Evolutionary conservation across 1,284 basidiomycete genomes (phyloP), one percentile per base, ranked within the genome.

Genomic region (Sporisorium scitamineum): DNA sequence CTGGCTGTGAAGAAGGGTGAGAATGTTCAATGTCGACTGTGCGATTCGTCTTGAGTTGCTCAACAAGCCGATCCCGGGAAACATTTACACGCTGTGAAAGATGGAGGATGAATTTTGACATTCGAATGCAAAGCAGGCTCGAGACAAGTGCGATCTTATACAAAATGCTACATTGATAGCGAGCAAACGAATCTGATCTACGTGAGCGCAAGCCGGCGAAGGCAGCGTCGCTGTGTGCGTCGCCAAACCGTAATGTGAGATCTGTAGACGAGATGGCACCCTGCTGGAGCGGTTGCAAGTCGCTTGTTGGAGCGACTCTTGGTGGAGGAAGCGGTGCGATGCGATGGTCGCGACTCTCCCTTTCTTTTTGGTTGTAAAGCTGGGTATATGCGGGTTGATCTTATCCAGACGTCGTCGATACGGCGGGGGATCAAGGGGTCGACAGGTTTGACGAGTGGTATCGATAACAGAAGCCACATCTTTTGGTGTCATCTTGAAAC

Each of bases 361-460:
- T 52, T 52, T 37, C 18, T 13, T 13, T 31, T 31, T 20, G 48
- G 9, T 18, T 39, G 20, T n/a, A n/a, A n/a, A n/a, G n/a, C n/a
- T n/a, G 51, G 52, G 52, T 53, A 53, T 53, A 53, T 53, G 34
- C 32, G 13, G 6, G 32, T 34, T 52, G 50, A 52, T 34, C 50
- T 31, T 11, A n/a, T 52, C 32, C 48, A 9, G 27, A 27, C 48
- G 8, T 16, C 5, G 27, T 16, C 5, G 16, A 29, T 27, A n/a
- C n/a, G n/a, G n/a, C n/a, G n/a, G n/a, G n/a, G n/a, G 47, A 8
- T 47, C 14, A 24, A 24, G 4, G n/a, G n/a, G 47, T 18, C 6
- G 5, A 29, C 27, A 18, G 14, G 26, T 8, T 13, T 48, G 47
- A 34, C 50, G 37, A 37, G 24, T 37, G 24, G 52, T 26, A 53